Conservation (phyloP, 2,329 filamentous ascomycete genomes). For the Xylariales sp. region DNA sequence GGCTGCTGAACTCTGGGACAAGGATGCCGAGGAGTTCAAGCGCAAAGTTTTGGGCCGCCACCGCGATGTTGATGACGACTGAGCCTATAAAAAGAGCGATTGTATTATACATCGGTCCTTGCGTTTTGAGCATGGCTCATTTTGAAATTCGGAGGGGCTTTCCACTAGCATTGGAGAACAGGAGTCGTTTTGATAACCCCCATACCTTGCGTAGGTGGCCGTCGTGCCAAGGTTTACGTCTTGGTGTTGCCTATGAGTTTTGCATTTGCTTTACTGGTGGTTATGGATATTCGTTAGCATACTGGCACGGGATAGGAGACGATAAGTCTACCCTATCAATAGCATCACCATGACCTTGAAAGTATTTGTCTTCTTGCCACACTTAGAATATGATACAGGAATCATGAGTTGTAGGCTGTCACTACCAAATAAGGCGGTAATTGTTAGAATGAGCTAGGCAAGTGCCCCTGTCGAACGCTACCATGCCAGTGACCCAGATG, state of each 20-base stretch:
- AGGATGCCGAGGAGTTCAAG: slow-evolving; percentile 87
- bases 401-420: not conserved
- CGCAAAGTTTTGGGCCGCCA: slow-evolving; percentile 74
- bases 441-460: slow-evolving; percentile 4
- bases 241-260: slow-evolving; percentile 36
- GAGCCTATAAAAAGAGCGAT: slow-evolving; percentile 37
- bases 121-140: slow-evolving; percentile 32
- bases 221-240: slow-evolving; percentile 24
- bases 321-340: slow-evolving; percentile 35
- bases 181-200: slow-evolving; percentile 53
- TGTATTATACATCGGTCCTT: slow-evolving; percentile 31
- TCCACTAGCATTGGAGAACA: slow-evolving; percentile 52
- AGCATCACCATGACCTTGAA: slow-evolving; percentile 30
- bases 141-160: slow-evolving; percentile 31
- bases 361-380: slow-evolving; percentile 4
- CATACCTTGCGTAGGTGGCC: slow-evolving; percentile 44
- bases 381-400: slow-evolving; percentile 14
- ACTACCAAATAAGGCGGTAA: not conserved
- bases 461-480: not conserved
- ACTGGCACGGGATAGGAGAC: slow-evolving; percentile 19
- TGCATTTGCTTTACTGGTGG: slow-evolving; percentile 29
- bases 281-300: slow-evolving; percentile 34
- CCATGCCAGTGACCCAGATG: slow-evolving; percentile 3
- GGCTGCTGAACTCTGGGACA: slow-evolving; percentile 96
- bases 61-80: slow-evolving; percentile 74